phyloP scores from a whole-genome alignment of 257 asterid genomes.

The Plectranthus barbatus region DNA sequence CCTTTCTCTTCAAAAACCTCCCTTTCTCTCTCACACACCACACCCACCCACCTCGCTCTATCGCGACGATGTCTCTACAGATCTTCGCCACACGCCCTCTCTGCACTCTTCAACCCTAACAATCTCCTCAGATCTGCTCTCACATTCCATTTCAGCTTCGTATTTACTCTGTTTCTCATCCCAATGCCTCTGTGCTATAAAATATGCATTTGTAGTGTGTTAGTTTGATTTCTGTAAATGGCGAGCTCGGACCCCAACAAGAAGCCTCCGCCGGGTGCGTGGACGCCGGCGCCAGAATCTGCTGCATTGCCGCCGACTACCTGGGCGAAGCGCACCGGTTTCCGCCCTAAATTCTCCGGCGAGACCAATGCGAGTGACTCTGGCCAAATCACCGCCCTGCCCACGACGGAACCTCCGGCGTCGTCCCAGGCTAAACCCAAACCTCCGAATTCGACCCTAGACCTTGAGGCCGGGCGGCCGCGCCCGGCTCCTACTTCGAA shows the following conservation, averaged over 20 bases:
- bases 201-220: slow-evolving; percentile 22
- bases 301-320: slow-evolving; percentile 81
- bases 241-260: slow-evolving; percentile 70
- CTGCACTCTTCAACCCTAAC: slow-evolving; percentile 33
- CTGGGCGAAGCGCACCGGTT: slow-evolving; percentile 94
- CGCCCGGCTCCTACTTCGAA: slow-evolving; percentile 40
- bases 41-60: not conserved
- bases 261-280: slow-evolving; percentile 61
- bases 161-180: not conserved
- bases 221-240: slow-evolving; percentile 25
- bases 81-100: slow-evolving; percentile 6
- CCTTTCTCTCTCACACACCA: slow-evolving; percentile 14
- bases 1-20: slow-evolving; percentile 11
- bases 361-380: slow-evolving; percentile 82
- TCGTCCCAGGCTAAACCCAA: slow-evolving; percentile 22
- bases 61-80: not conserved
- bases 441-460: slow-evolving; percentile 34
- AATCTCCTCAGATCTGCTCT: slow-evolving; percentile 33
- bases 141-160: slow-evolving; percentile 1
- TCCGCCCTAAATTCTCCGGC: slow-evolving; percentile 90
- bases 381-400: slow-evolving; percentile 43
- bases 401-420: slow-evolving; percentile 28
- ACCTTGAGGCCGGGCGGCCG: slow-evolving; percentile 70
- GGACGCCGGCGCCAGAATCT: slow-evolving; percentile 74
- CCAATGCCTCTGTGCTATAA: too few species aligned